Percentiles rank a stretch among this genome's conserved stretches.
These are phyloP conservation scores for Penicillium coprophilum DNA, from an alignment of 495 filamentous ascomycete genomes.

Conservation along the genomic window DNA sequence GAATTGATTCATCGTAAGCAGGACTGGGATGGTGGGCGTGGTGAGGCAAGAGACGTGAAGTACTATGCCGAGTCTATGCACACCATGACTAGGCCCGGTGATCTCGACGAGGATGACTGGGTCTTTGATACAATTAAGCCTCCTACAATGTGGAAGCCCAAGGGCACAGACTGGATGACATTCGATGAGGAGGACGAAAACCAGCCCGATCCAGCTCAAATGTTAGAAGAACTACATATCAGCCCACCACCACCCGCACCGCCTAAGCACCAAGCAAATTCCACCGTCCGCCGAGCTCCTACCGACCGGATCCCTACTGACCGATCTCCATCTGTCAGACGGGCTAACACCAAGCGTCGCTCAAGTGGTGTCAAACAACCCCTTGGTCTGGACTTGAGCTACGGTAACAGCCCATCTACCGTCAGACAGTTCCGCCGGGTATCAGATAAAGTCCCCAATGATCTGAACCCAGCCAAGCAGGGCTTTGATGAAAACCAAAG, in stretches of 20 bases:
- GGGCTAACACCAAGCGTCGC: constrained; percentile 47
- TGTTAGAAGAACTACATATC: constrained; percentile 44
- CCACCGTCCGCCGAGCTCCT: constrained; percentile 56
- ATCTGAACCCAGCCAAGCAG: constrained; percentile 33
- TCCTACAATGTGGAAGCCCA: constrained; percentile 45
- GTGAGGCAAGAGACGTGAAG: constrained; percentile 59
- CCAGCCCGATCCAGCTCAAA: constrained; percentile 36
- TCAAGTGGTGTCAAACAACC: constrained; percentile 68
- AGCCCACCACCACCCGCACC: constrained; percentile 32
- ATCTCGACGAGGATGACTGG: constrained; percentile 82
- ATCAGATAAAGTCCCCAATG: constrained; percentile 60
- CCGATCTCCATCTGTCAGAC: constrained; percentile 43
- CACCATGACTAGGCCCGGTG: constrained; percentile 53
- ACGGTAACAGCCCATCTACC: constrained; percentile 87
- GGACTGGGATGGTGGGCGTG: constrained; percentile 68
- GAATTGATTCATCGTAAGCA: constrained; percentile 86
- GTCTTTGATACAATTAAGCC: constrained; percentile 96
- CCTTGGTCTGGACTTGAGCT: constrained; percentile 78
- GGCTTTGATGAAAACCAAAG: constrained; percentile 49
- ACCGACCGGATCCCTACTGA: constrained; percentile 50
- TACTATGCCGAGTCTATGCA: constrained; percentile 90
- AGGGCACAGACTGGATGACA: constrained; percentile 37
- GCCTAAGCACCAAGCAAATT: constrained; percentile 43
- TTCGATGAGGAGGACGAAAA: constrained; percentile 33
- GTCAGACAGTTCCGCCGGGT: constrained; percentile 87